A percentile compares a stretch with the other conserved stretches of the same genome.
Conservation (phyloP, 2,329 filamentous ascomycete genomes). For the Tolypocladium pustulatum region DNA sequence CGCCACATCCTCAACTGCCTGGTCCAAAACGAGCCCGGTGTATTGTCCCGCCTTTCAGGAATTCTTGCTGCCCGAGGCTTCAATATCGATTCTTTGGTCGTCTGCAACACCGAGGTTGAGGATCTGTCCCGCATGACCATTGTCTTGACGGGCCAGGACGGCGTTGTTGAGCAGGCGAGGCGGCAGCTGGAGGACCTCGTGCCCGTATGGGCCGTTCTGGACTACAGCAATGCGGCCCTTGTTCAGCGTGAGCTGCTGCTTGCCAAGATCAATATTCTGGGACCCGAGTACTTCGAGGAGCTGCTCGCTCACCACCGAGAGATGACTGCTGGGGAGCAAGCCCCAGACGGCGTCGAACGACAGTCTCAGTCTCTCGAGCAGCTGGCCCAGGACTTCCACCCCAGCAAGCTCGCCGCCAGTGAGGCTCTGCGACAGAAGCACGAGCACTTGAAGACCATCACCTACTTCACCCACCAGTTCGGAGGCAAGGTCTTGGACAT, state of each 20-base stretch:
- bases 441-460: constrained; percentile 92
- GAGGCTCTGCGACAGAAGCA: constrained; percentile 94
- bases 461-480: constrained; percentile 94
- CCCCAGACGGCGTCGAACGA: constrained; percentile 21
- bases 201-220: constrained; percentile 94
- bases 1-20: constrained; percentile 96
- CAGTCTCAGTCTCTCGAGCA: constrained; percentile 34
- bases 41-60: constrained; percentile 89
- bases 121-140: constrained; percentile 98
- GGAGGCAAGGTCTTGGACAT: constrained; percentile 97
- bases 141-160: constrained; percentile 89
- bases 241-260: constrained; percentile 93
- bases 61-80: constrained; percentile 94
- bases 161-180: constrained; percentile 92
- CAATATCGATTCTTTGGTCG: constrained; percentile 97
- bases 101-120: constrained; percentile 95
- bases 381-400: constrained; percentile 67
- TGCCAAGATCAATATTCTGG: constrained; percentile 92
- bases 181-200: constrained; percentile 94
- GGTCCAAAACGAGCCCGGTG: constrained; percentile 97
- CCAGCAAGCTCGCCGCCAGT: constrained; percentile 72
- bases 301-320: constrained; percentile 91
- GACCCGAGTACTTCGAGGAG: constrained; percentile 97
- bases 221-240: constrained; percentile 86
- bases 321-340: constrained; percentile 46